These are phyloP conservation scores for Wickerhamiella kurtzmanii DNA, from an alignment of 805 yeast species.

Conservation along the genomic window DNA sequence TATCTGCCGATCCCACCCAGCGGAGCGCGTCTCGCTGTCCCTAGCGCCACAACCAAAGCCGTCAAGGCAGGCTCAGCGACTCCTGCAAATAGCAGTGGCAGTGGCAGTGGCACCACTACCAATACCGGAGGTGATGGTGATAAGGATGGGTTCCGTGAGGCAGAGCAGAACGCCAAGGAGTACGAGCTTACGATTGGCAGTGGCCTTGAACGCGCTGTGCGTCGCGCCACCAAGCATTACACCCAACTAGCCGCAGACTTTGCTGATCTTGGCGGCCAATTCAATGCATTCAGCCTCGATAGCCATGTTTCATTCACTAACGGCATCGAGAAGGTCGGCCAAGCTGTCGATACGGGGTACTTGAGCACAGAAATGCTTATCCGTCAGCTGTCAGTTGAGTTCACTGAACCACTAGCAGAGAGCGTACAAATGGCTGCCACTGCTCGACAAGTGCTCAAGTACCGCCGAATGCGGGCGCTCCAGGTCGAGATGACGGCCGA, in stretches of 20 bases:
- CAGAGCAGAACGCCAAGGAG: conserved; percentile 34
- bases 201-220: conserved; percentile 45
- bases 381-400: conserved; percentile 40
- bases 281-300: conserved; percentile 47
- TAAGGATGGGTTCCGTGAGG: conserved; percentile 25
- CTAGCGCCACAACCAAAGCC: neutral
- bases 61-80: too few species aligned
- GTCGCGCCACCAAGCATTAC: conserved; percentile 40
- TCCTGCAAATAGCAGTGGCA: too few species aligned
- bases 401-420: conserved; percentile 57
- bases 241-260: conserved; percentile 49
- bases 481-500: conserved; percentile 37
- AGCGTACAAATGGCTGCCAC: conserved; percentile 53
- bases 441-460: conserved; percentile 45
- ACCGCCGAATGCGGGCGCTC: conserved; percentile 42
- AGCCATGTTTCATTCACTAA: conserved; percentile 23
- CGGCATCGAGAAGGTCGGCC: conserved; percentile 70
- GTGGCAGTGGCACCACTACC: neutral
- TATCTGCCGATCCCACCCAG: conserved; percentile 49
- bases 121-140: conserved; percentile 7
- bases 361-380: conserved; percentile 41
- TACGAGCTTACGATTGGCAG: conserved; percentile 33
- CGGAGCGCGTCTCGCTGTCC: conserved; percentile 24
- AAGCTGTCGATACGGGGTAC: conserved; percentile 57
- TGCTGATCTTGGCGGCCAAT: conserved; percentile 64